Base-by-base conservation (phyloP, 148 eudicot species). In the Agrostemma githago region DNA sequence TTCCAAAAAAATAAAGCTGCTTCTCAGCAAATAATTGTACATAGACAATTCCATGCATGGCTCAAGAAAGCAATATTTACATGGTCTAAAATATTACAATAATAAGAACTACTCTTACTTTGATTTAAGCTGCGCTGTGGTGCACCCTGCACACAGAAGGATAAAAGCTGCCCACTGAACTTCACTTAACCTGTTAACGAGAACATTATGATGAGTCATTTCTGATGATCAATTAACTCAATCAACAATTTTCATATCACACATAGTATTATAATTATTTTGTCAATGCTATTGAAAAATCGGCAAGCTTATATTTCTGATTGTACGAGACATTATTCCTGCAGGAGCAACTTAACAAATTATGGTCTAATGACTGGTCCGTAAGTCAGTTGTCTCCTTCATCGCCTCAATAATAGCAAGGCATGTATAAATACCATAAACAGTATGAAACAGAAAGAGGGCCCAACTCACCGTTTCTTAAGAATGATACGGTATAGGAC, bases 91-190 rank as follows among this genome's bases (percentile, higher is more conserved):
- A 26, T 26, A 26, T 26, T 26, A 26, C 34, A 26, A 26, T 26
- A 26, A 26, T 26, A 26, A 26, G 34, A 11, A 48, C 44, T 17
- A 65, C 66, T 77, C 96, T 88, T 85, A 95, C 99, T 87, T 90
- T 70, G 99, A 82, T 72, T 84, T 92, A 68, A 95, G 97, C 78
- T 95, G 99, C 54, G 99, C 99, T 2, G 99, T 95, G 60, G 99
- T 95, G 85, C 99, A 95, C 44, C 99, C 99, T 19, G 97, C 99
- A 79, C 96, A 90, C 71, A 95, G 81, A 71, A 95, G 82, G 79
- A 92, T 82, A 75, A 95, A 95, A 74, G 97, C 99, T 76, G 99
- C 99, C 99, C 99, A 95, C 78, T 95, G 97, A 74, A 90, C 92
- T 85, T 95, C 94, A 67, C 91, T 95, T 80, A 95, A 85, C 89